Percentiles rank a stretch among this genome's conserved stretches.
These are phyloP conservation scores for Russula compacta DNA, from an alignment of 768 basidiomycete species.

Conservation along the genomic window DNA sequence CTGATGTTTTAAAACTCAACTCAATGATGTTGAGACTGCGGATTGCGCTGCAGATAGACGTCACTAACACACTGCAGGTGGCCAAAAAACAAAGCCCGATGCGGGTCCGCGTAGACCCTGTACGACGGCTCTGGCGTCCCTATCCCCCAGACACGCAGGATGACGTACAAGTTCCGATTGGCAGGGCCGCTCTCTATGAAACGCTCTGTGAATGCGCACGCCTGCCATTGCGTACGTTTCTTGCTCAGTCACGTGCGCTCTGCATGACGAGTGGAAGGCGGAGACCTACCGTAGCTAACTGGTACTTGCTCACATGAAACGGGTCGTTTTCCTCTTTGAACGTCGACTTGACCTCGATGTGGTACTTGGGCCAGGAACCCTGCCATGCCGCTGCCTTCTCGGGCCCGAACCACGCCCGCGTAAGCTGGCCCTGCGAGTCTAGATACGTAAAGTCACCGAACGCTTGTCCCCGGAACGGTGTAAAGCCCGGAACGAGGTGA, in stretches of 20 bases:
- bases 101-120: slow-evolving; percentile 2
- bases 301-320: slow-evolving; percentile 23
- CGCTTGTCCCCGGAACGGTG: slow-evolving; percentile 13
- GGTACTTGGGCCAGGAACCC: slow-evolving; percentile 22
- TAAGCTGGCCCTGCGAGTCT: slow-evolving; percentile 22
- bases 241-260: not conserved
- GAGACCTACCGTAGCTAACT: slow-evolving; percentile 22
- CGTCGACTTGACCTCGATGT: slow-evolving; percentile 27
- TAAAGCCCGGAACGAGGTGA: slow-evolving; percentile 12
- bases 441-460: slow-evolving; percentile 24
- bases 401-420: slow-evolving; percentile 17
- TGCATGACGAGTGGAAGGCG: not conserved
- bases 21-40: too few relatives aligned
- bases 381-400: slow-evolving; percentile 17
- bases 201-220: not conserved
- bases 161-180: slow-evolving; percentile 1
- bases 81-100: slow-evolving; percentile 1
- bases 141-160: slow-evolving; percentile 6
- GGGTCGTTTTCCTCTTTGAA: slow-evolving; percentile 11
- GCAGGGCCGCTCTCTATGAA: not conserved
- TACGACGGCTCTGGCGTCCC: not conserved
- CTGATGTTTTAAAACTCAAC: too few relatives aligned
- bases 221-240: not conserved
- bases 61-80: not conserved
- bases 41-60: slow-evolving; percentile 1